Base-by-base conservation (phyloP, 306 rosid species). In the Gastrolobium bilobum region DNA sequence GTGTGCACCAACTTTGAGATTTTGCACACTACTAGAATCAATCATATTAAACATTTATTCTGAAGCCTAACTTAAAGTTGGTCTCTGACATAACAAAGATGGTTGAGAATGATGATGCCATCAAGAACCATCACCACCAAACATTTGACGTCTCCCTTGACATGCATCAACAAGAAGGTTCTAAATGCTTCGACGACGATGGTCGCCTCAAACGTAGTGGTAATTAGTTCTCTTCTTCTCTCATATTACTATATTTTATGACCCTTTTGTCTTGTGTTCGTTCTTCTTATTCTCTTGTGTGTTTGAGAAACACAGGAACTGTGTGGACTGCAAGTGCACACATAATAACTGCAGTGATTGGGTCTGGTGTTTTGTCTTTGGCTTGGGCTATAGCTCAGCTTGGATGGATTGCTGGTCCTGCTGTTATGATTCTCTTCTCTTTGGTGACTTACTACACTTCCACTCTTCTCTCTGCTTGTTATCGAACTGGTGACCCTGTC, bases 311-410 rank as follows among this genome's bases (percentile, higher is more conserved):
- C 10, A 48, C 44, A 91, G 98, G 98, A 61, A 94, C 84, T 13
- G 65, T 78, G 14, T 94, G 94, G 97, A 94, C 97, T 0, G 88
- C 93, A 5, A 90, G 96, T 84, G 88, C 98, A 39, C 98, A 92
- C 82, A 88, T 92, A 43, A 90, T 94, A 46, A 94, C 98, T 0
- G 98, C 97, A 2, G 97, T 92, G 54, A 90, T 94, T 20, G 98
- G 98, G 0, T 90, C 98, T 4, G 98, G 98, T 3, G 98, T 94
- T 61, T 50, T 92, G 15, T 79, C 98, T 2, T 68, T 94, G 83
- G 97, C 97, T 51, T 94, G 92, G 92, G 97, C 98, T 5, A 81
- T 76, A 5, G 98, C 98, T 34, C 98, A 94, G 75, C 96, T 94
- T 34, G 98, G 98, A 64, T 94, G 98, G 98, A 35, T 92, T 56